Evolutionary conservation across 2,329 filamentous ascomycete genomes (phyloP).

Genomic region (Clarireedia monteithiana): DNA sequence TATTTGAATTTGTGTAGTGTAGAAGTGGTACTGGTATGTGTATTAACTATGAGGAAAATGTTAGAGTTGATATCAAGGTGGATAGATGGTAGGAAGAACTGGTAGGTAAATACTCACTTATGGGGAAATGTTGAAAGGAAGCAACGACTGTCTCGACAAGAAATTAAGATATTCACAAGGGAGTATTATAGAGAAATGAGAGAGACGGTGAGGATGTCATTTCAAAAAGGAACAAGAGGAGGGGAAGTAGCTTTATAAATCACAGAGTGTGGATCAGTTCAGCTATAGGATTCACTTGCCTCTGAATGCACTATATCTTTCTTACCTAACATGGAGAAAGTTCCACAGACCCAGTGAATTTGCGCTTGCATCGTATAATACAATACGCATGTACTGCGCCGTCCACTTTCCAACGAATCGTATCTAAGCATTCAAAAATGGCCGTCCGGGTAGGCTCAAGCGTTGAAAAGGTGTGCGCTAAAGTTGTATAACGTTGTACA

Average conservation of each 20-base stretch:
- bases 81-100: not conserved
- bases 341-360: not conserved
- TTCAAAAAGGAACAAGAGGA: not conserved
- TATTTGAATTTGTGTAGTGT: too few species aligned
- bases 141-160: not conserved
- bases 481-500: not conserved
- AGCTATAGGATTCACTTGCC: constrained; percentile 2
- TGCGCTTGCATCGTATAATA: not conserved
- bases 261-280: not conserved
- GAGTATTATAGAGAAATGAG: not conserved
- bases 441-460: not conserved
- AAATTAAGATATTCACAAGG: not conserved
- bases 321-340: not conserved
- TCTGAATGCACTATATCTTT: too few species aligned
- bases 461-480: not conserved
- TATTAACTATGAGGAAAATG: not conserved
- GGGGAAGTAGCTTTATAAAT: not conserved
- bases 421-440: too few species aligned
- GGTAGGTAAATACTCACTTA: not conserved
- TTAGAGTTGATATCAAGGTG: not conserved
- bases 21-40: not conserved
- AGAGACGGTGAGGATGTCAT: not conserved
- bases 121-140: not conserved
- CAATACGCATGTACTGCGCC: not conserved
- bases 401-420: not conserved